Percentiles rank a stretch among this genome's conserved stretches.
Conservation (phyloP, 2,329 filamentous ascomycete genomes). For the Fusarium abutilonis region DNA sequence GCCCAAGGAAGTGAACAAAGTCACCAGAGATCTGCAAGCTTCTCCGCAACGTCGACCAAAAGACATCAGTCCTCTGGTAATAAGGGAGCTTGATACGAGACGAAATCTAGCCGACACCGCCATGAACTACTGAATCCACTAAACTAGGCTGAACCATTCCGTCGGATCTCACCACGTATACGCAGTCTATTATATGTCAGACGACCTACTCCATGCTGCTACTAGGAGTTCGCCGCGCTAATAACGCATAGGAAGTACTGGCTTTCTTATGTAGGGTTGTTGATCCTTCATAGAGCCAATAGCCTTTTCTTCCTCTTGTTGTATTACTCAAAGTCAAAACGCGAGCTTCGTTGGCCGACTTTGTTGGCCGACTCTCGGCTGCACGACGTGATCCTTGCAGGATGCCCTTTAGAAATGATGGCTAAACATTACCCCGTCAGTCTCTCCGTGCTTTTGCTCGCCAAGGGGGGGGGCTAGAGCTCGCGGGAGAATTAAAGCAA, state of each 20-base stretch:
- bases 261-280: background rate
- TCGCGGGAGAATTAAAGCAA: constrained; percentile 4
- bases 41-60: constrained; percentile 10
- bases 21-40: constrained; percentile 12
- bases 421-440: background rate
- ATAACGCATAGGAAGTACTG: constrained; percentile 2
- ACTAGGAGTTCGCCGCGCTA: background rate
- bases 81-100: constrained; percentile 28
- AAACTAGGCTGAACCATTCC: constrained; percentile 42
- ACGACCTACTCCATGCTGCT: constrained; percentile 6
- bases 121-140: constrained; percentile 21
- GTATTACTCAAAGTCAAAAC: background rate
- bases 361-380: background rate
- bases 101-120: constrained; percentile 25
- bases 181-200: constrained; percentile 20
- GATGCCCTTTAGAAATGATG: constrained; percentile 2
- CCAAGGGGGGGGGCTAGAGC: background rate
- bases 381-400: background rate
- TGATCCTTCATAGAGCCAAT: background rate
- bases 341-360: background rate
- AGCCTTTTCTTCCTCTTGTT: background rate
- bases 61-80: constrained; percentile 4
- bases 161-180: constrained; percentile 36
- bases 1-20: constrained; percentile 15
- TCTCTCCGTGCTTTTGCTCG: background rate